Base-by-base conservation (phyloP, 495 filamentous ascomycete species). In the Penicillium manginii region DNA sequence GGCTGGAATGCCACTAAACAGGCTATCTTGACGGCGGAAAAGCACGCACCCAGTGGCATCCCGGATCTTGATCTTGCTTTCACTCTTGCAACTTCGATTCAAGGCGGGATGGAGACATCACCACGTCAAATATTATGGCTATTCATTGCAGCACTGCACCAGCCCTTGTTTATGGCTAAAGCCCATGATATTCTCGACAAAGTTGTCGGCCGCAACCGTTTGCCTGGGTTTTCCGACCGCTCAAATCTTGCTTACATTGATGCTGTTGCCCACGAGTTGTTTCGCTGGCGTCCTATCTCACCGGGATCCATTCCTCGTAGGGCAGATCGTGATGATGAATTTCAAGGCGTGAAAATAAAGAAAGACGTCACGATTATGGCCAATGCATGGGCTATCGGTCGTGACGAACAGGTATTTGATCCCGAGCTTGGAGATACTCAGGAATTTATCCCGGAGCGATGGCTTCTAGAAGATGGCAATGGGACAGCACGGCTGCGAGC, bases 301-400 rank as follows among this genome's bases (percentile, higher is more conserved):
- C 67, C 71, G 2, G 69, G 63, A 2, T 68, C 69, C 1, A 72
- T 85, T 22, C 83, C 83, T 0, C 82, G 82, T 40, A 73, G 82
- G 43, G 78, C 76, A 0, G 82, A 84, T 48, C 63, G 62, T 0
- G 78, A 83, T 19, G 80, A 82, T 55, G 76, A 76, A 26, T 81
- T 73, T 55, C 63, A 76, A 2, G 82, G 81, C 1, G 74, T 83
- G 22, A 76, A 69, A 49, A 83, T 85, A 56, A 70, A 68, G 47
- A 83, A 81, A 62, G 76, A 75, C 2, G 80, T 77, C 0, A 78
- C 82, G 26, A 62, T 85, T 17, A 71, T 85, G 37, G 81, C 82
- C 0, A 83, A 82, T 57, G 82, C 83, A 61, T 85, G 83, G 82
- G 60, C 62, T 0, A 70, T 73, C 47, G 58, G 67, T 26, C 66